Base-by-base conservation (phyloP, 179 eudicot genomes). In the Silene noctiflora region DNA sequence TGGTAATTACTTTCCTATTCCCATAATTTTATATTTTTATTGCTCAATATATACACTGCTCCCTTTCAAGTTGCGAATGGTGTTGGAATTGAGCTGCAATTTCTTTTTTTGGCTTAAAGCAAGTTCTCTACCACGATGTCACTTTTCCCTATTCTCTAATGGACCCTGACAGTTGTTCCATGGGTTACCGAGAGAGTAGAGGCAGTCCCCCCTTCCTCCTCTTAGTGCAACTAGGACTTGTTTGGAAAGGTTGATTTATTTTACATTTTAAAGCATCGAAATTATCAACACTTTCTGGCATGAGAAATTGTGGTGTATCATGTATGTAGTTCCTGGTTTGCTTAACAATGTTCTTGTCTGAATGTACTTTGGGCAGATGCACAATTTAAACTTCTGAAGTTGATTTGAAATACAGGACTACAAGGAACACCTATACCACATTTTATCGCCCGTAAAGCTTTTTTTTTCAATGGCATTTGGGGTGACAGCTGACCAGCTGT, bases 1-100 rank as follows among this genome's bases (percentile, higher is more conserved):
- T 85, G 93, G 98, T 91, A 86, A 85, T 7, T 71, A 21, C 64
- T 24, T 17, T 46, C 19, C 42, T 6, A 1, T 13, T 53, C n/a
- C 17, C 20, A 4, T 58, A 29, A 24, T n/a, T 24, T 35, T 22
- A n/a, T 44, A 19, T 24, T 81, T 35, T 35, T 29, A 35, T 35
- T 35, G 22, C 66, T 67, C n/a, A 2, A 6, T 66, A 51, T n/a
- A 27, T 24, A 27, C 53, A 6, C 19, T 46, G 20, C 22, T 67
- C 72, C 35, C 78, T 48, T 66, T 75, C 10, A 51, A 14, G 42
- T 51, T 48, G 13, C 19, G 0, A 16, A 53, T 21, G 27, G 21
- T 17, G 64, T 17, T 8, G 29, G 21, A 44, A 39, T 51, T 21
- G 21, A 29, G 29, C 3, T 51, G 6, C 42, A n/a, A 13, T 11